phyloP scores from a whole-genome alignment of 805 yeast genomes.

The Wickerhamiella kurtzmanii region DNA sequence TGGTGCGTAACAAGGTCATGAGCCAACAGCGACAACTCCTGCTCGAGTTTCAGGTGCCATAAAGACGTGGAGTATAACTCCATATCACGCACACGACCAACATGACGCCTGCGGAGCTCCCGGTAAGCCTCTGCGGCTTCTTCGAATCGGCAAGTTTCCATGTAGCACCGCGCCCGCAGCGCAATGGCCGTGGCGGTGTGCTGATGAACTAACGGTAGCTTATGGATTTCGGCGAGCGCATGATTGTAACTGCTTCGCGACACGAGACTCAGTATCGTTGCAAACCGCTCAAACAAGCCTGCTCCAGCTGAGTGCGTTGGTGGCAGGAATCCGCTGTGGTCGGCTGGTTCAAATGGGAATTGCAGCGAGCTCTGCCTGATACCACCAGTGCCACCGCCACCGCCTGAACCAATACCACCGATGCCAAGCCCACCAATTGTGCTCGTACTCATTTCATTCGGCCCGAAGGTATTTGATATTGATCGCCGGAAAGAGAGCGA shows the following conservation, averaged over 20 bases:
- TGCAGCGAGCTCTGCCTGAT: background rate
- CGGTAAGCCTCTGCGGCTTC: constrained; percentile 54
- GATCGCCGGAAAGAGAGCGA: background rate
- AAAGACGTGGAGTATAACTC: constrained; percentile 78
- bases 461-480: background rate
- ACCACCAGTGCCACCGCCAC: no score
- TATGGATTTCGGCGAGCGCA: constrained; percentile 56
- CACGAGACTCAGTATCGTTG: constrained; percentile 8
- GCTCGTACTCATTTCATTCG: background rate
- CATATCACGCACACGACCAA: constrained; percentile 76
- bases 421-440: background rate
- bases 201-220: constrained; percentile 48
- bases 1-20: constrained; percentile 56
- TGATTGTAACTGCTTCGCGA: constrained; percentile 57
- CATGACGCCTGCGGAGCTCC: constrained; percentile 51
- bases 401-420: background rate
- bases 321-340: background rate
- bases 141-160: constrained; percentile 75
- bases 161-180: constrained; percentile 66
- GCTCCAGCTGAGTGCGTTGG: background rate
- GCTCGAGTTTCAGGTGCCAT: constrained; percentile 83
- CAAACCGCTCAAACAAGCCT: constrained; percentile 7
- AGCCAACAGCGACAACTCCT: constrained; percentile 66
- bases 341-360: background rate
- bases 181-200: constrained; percentile 78